Evolutionary conservation across 2,329 filamentous ascomycete genomes (phyloP).

Genomic region (Botrytis squamosa): DNA sequence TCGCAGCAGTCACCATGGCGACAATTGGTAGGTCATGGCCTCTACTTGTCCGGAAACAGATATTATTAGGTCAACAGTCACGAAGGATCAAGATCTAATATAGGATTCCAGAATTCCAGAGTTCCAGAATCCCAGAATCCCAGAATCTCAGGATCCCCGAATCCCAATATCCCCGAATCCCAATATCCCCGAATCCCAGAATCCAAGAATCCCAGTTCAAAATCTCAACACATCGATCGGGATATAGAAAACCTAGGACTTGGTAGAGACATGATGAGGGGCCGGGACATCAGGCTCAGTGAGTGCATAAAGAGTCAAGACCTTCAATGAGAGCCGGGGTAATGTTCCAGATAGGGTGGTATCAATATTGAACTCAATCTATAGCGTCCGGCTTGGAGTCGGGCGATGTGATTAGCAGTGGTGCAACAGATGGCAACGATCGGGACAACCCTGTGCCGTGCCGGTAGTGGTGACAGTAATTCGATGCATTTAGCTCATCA

Average conservation of each 20-base stretch:
- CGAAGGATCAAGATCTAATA: not conserved
- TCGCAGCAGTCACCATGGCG: not conserved
- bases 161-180: too few relatives aligned
- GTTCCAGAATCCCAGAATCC: not conserved
- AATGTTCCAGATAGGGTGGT: not conserved
- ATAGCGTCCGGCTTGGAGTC: not conserved
- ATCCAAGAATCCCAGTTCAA: not conserved
- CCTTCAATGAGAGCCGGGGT: not conserved
- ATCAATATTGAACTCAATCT: not conserved
- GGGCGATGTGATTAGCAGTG: not conserved
- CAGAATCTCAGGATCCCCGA: not conserved
- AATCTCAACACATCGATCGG: conserved; percentile 1
- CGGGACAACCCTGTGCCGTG: not conserved
- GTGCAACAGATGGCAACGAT: not conserved
- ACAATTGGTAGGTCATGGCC: not conserved
- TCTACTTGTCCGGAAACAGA: not conserved
- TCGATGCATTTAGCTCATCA: not conserved
- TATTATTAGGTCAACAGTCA: not conserved
- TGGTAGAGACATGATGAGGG: not conserved
- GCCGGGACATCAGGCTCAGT: not conserved
- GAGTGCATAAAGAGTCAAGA: not conserved
- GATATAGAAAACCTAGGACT: not conserved
- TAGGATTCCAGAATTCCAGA: not conserved
- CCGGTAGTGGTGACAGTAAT: not conserved
- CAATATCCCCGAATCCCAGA: not conserved